Evolutionary conservation across 1,139 yeast genomes (phyloP).

Genomic region (Arxiozyma slooffiae): DNA sequence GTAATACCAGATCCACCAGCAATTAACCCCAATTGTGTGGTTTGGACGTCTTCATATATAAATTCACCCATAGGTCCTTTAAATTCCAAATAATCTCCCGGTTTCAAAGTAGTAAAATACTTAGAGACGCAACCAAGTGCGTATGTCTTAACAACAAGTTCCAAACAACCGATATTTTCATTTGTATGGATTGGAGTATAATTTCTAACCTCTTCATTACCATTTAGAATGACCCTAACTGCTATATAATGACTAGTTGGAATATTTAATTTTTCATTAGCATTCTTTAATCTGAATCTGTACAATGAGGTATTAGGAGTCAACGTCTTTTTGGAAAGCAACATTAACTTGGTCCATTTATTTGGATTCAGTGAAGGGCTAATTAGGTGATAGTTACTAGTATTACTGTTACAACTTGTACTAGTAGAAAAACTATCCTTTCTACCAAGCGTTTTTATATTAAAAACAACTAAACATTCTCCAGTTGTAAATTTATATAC

Average conservation of each 20-base stretch:
- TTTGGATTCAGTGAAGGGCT: constrained; percentile 36
- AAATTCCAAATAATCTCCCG: constrained; percentile 58
- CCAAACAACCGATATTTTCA: constrained; percentile 61
- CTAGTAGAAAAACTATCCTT: not conserved
- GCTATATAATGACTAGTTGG: constrained; percentile 70
- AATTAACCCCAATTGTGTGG: constrained; percentile 51
- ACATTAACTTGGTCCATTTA: constrained; percentile 54
- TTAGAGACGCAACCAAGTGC: constrained; percentile 57
- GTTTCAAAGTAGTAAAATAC: constrained; percentile 49
- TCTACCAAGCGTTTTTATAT: not conserved
- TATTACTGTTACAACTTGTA: not conserved
- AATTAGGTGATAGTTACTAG: not conserved
- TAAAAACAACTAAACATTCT: not conserved
- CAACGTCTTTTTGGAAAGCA: constrained; percentile 58
- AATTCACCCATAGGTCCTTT: constrained; percentile 73
- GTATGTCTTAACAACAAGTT: constrained; percentile 63
- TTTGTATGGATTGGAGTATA: constrained; percentile 67
- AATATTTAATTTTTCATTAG: constrained; percentile 49
- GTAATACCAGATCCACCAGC: constrained; percentile 90
- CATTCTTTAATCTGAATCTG: constrained; percentile 52
- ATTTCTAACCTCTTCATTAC: constrained; percentile 51
- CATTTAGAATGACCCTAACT: constrained; percentile 42
- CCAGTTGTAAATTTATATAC: not conserved
- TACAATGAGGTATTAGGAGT: constrained; percentile 62
- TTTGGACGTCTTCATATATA: constrained; percentile 42